Conservation (phyloP, 208 protist species). For the Naegleria lovaniensis region DNA sequence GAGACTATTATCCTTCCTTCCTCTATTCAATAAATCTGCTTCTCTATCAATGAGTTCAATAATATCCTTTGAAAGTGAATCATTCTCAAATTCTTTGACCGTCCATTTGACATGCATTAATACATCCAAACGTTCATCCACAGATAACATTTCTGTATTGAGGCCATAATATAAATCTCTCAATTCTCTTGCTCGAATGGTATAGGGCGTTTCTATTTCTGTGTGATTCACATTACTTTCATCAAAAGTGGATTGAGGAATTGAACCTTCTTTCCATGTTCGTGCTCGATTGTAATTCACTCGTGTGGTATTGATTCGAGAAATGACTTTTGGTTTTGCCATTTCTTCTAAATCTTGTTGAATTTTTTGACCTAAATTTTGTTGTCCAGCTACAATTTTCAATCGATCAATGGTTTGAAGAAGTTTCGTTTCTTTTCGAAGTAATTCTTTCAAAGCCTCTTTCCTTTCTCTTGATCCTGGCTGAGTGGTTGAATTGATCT, state of each 20-base stretch:
- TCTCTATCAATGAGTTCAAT: slow-evolving; percentile 91
- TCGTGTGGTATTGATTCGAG: too few species aligned
- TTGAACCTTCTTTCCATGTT: too few species aligned
- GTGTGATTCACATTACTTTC: slow-evolving; percentile 33
- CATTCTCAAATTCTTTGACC: slow-evolving; percentile 83
- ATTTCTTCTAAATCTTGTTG: slow-evolving; percentile 36
- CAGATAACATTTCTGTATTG: slow-evolving; percentile 36
- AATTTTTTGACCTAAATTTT: slow-evolving; percentile 60
- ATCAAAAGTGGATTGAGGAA: too few species aligned
- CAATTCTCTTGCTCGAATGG: slow-evolving; percentile 83
- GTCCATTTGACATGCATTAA: slow-evolving; percentile 93
- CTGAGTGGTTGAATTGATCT: slow-evolving; percentile 59
- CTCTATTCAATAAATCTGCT: slow-evolving; percentile 85
- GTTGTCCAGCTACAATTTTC: slow-evolving; percentile 55
- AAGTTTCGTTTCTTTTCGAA: slow-evolving; percentile 84
- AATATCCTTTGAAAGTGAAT: slow-evolving; percentile 69
- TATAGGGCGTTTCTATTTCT: slow-evolving; percentile 76
- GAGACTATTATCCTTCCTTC: slow-evolving; percentile 46
- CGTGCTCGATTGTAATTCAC: too few species aligned
- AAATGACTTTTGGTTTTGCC: neutral
- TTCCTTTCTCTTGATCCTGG: slow-evolving; percentile 51
- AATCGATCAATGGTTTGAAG: slow-evolving; percentile 89
- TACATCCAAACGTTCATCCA: slow-evolving; percentile 79
- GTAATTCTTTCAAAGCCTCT: slow-evolving; percentile 69
- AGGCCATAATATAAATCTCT: slow-evolving; percentile 75